Conservation (phyloP, 1,139 yeast species). For the Pichia sp. region DNA sequence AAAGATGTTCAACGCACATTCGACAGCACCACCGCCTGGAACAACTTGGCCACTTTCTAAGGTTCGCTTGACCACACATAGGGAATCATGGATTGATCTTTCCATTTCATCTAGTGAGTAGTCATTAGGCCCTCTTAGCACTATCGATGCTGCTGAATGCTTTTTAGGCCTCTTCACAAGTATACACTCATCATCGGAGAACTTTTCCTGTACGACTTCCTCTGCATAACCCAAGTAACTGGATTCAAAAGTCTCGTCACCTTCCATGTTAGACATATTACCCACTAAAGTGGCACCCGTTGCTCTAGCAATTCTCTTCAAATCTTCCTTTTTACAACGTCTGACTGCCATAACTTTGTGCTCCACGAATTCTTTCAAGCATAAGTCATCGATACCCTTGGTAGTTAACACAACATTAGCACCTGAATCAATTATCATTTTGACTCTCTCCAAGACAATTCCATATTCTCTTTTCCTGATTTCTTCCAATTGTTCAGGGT, state of each 20-base stretch:
- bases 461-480: conserved; percentile 93
- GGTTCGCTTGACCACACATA: conserved; percentile 93
- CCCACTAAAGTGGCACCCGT: conserved; percentile 92
- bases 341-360: conserved; percentile 97
- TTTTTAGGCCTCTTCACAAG: conserved; percentile 90
- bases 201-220: conserved; percentile 85
- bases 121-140: conserved; percentile 94
- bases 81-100: conserved; percentile 81
- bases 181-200: conserved; percentile 96
- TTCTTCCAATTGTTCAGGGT: conserved; percentile 88
- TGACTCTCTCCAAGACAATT: conserved; percentile 81
- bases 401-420: conserved; percentile 97
- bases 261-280: conserved; percentile 89
- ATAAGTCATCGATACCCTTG: conserved; percentile 95
- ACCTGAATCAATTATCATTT: conserved; percentile 84
- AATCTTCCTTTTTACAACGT: conserved; percentile 94
- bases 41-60: conserved; percentile 92
- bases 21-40: conserved; percentile 99
- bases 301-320: conserved; percentile 95
- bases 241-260: conserved; percentile 93
- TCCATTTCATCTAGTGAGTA: conserved; percentile 98
- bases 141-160: conserved; percentile 87
- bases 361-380: conserved; percentile 92
- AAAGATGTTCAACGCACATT: conserved; percentile 89
- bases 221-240: conserved; percentile 86